These are phyloP conservation scores for Cornus kousa DNA, from an alignment of 148 eudicot species.

Conservation along the genomic window DNA sequence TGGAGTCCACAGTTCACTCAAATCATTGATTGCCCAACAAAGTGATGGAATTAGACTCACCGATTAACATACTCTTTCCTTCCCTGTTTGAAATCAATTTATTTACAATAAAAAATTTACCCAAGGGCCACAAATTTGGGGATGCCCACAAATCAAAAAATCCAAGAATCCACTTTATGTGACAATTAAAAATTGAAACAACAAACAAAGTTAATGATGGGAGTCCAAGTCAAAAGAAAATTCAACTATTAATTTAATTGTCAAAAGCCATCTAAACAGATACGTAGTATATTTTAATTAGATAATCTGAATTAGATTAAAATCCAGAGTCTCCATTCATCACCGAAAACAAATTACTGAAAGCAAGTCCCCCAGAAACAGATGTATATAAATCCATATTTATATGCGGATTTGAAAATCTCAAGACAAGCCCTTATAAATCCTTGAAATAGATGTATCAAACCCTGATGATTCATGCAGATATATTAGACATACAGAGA, in stretches of 20 bases:
- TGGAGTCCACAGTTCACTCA: neutral
- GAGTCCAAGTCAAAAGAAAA: neutral
- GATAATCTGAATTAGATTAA: neutral
- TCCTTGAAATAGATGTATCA: neutral
- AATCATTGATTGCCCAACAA: neutral
- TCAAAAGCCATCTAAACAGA: neutral
- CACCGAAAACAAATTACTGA: neutral
- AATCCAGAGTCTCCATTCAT: neutral
- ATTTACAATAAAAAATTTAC: no score
- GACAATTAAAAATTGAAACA: no score
- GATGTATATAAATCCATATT: neutral
- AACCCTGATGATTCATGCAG: neutral
- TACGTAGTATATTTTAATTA: no score
- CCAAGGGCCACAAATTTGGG: neutral
- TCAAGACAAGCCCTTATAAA: neutral
- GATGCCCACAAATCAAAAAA: no score
- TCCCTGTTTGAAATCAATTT: neutral
- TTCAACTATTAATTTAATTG: neutral
- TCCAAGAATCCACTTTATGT: neutral
- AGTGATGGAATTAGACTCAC: no score
- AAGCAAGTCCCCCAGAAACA: neutral
- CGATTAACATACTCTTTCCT: neutral
- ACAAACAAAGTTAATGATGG: neutral
- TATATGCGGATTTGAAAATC: no score
- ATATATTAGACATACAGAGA: neutral